These are phyloP conservation scores for Calamus simplicifolius DNA, from an alignment of 176 grass and related monocot genomes.

Conservation along the genomic window DNA sequence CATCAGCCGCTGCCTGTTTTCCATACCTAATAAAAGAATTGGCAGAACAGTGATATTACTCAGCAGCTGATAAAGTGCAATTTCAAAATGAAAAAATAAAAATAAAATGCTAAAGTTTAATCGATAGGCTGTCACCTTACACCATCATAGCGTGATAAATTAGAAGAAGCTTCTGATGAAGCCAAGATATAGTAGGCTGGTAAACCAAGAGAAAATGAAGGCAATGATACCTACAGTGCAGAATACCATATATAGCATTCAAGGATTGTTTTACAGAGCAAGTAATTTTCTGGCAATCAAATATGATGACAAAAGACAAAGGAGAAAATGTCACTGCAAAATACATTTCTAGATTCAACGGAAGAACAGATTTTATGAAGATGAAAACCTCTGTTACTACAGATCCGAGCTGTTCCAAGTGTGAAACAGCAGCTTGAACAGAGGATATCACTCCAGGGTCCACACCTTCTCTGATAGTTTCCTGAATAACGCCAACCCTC, in stretches of 20 bases:
- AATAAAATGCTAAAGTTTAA: background rate
- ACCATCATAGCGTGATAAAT: constrained; percentile 95
- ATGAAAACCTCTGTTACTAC: constrained; percentile 62
- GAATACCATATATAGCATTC: background rate
- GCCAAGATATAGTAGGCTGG: constrained; percentile 92
- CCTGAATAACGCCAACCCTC: constrained; percentile 72
- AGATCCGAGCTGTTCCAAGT: constrained; percentile 79
- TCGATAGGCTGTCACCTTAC: constrained; percentile 48
- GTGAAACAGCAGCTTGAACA: constrained; percentile 57
- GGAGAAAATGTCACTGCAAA: background rate
- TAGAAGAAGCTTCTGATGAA: constrained; percentile 94
- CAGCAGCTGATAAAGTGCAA: too few species aligned
- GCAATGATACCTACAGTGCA: constrained; percentile 60
- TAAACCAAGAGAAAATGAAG: constrained; percentile 88
- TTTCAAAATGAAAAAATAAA: too few species aligned
- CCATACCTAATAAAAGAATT: constrained; percentile 54
- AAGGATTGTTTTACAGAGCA: too few species aligned
- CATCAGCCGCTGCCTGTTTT: constrained; percentile 48
- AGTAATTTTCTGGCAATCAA: background rate
- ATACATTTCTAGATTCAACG: too few species aligned
- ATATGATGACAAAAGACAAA: background rate
- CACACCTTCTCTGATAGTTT: constrained; percentile 85
- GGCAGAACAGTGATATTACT: too few species aligned
- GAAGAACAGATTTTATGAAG: background rate
- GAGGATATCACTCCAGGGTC: constrained; percentile 61